phyloP scores from a whole-genome alignment of 352 stramenopile species.

The Blastocystis sp. region DNA sequence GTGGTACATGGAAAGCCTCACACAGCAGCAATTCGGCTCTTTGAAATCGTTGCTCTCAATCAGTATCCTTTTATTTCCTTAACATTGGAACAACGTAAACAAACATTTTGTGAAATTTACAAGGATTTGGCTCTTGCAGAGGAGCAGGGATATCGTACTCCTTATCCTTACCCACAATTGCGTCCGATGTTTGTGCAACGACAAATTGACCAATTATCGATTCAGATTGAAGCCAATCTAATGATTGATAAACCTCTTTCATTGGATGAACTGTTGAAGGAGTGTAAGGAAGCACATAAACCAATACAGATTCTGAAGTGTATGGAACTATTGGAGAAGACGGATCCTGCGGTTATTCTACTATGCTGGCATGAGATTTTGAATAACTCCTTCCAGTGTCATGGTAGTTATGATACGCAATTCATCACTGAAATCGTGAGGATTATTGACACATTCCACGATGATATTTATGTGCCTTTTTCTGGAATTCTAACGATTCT shows the following conservation, averaged over 20 bases:
- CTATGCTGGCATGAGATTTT: not conserved
- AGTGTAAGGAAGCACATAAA: not conserved
- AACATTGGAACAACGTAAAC: not conserved
- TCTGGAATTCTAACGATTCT: not conserved
- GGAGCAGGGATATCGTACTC: not conserved
- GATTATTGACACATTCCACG: not conserved
- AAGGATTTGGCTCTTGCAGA: not conserved
- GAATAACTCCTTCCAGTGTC: not conserved
- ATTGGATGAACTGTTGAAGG: not conserved
- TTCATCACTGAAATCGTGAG: not conserved
- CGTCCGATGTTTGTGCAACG: not conserved
- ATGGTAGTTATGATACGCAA: not conserved
- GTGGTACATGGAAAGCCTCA: not conserved
- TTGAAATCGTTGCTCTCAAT: not conserved
- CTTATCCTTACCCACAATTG: conserved; percentile 7
- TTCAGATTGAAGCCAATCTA: not conserved
- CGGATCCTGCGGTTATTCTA: not conserved
- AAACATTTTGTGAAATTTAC: not conserved
- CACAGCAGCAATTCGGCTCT: not conserved
- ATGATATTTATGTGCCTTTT: conserved; percentile 2
- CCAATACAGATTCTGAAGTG: not conserved
- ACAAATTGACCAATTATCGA: not conserved
- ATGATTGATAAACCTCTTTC: not conserved
- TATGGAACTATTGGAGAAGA: not conserved
- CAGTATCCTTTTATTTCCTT: not conserved